Evolutionary conservation across 106 monocot genomes (phyloP), one percentile per base, ranked within the genome.

Genomic region (Xerophyta viscosa): DNA sequence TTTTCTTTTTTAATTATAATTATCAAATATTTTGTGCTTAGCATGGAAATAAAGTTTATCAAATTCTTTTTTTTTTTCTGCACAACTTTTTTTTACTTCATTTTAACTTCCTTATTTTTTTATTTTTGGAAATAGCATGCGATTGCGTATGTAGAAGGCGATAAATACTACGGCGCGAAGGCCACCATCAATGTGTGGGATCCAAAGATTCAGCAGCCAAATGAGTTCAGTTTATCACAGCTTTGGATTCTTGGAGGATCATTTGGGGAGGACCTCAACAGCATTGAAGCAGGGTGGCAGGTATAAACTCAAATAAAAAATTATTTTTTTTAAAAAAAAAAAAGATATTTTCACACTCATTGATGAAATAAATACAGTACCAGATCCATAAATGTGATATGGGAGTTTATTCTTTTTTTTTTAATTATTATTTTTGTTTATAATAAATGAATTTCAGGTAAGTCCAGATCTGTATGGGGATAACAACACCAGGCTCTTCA

Each of bases 261-360:
- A 20, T 88, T 94, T 57, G 93, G 84, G 6, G 62, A 81, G 57
- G 87, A 94, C 43, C 81, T 88, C 46, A 94, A 94, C 54, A 94
- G 87, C 69, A 94, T 94, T 64, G 93, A 88, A 84, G 93, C 93
- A 37, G 93, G 93, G 5, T 94, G 93, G 93, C 93, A 88, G 77
- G 93, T 88, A 31, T 22, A 18, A n/a, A n/a, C n/a, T n/a, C n/a
- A n/a, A n/a, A n/a, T n/a, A n/a, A n/a, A n/a, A n/a, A n/a, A n/a
- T n/a, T n/a, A n/a, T n/a, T n/a, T n/a, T n/a, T n/a, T n/a, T n/a
- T n/a, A n/a, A n/a, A n/a, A n/a, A n/a, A n/a, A n/a, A n/a, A n/a
- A n/a, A n/a, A n/a, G n/a, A n/a, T n/a, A n/a, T n/a, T n/a, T n/a
- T n/a, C n/a, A n/a, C n/a, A n/a, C n/a, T n/a, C n/a, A n/a, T n/a